Conservation (phyloP, 306 rosid genomes). For the Abrus pulchellus region DNA sequence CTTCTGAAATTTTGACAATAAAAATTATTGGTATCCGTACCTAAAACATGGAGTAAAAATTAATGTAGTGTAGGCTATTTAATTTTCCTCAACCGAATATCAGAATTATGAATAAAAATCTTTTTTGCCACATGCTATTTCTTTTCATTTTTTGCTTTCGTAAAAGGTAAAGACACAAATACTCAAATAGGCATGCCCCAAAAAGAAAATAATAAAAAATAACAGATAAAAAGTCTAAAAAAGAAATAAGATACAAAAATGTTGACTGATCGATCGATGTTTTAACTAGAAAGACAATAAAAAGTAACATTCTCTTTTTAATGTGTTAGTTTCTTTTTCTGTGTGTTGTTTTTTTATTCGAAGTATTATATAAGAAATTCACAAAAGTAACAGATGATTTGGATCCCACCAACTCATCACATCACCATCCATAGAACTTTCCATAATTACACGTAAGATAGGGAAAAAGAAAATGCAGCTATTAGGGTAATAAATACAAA, state of each 20-base stretch:
- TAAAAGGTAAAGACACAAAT: neutral
- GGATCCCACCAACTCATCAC: no score
- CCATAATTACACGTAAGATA: no score
- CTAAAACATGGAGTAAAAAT: neutral
- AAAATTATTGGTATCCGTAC: neutral
- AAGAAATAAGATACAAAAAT: neutral
- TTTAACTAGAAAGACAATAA: neutral
- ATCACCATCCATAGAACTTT: neutral
- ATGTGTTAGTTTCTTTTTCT: no score
- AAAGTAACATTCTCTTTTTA: no score
- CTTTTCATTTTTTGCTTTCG: neutral
- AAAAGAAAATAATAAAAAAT: neutral
- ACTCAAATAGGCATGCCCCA: neutral
- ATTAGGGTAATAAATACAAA: no score
- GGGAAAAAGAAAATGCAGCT: no score
- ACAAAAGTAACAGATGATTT: no score
- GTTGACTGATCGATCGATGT: neutral
- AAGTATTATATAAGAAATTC: no score
- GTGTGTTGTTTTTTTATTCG: no score
- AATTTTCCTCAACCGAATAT: neutral
- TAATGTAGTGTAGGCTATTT: neutral
- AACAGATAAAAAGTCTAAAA: no score
- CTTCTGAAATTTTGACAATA: neutral
- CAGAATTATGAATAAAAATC: neutral
- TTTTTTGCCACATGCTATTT: neutral